phyloP scores from a whole-genome alignment of 208 protist species.

The Trypanosoma caninum region DNA sequence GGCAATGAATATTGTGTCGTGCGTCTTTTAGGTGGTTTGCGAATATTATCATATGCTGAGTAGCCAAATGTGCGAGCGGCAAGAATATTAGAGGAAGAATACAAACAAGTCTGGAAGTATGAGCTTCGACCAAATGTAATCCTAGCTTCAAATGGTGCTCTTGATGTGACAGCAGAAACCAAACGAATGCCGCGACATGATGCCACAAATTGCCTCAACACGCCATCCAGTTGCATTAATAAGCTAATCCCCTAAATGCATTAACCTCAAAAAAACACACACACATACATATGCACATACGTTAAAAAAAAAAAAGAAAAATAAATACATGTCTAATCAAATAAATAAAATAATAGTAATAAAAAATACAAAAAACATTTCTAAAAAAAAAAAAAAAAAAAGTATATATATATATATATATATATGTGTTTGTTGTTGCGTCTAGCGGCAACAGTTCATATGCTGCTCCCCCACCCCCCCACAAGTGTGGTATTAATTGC shows the following conservation, averaged over 20 bases:
- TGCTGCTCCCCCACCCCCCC: background rate
- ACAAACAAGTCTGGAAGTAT: too few relatives aligned
- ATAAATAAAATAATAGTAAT: too few relatives aligned
- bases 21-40: conserved; percentile 17
- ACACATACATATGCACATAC: background rate
- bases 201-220: too few relatives aligned
- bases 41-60: conserved; percentile 27
- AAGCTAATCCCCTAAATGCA: background rate
- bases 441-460: background rate
- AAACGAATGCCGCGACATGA: too few relatives aligned
- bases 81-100: background rate
- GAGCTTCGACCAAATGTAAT: too few relatives aligned
- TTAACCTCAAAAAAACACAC: background rate
- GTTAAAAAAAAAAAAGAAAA: background rate
- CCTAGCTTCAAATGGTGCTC: too few relatives aligned
- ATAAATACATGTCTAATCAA: too few relatives aligned
- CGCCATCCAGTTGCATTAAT: too few relatives aligned
- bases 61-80: conserved; percentile 17
- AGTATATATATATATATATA: background rate
- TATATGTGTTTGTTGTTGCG: background rate
- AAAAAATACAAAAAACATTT: too few relatives aligned
- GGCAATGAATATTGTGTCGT: background rate
- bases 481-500: background rate
- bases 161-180: too few relatives aligned
- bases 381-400: too few relatives aligned